phyloP scores from a whole-genome alignment of 2,329 filamentous ascomycete species.

The Epichloe scottii region DNA sequence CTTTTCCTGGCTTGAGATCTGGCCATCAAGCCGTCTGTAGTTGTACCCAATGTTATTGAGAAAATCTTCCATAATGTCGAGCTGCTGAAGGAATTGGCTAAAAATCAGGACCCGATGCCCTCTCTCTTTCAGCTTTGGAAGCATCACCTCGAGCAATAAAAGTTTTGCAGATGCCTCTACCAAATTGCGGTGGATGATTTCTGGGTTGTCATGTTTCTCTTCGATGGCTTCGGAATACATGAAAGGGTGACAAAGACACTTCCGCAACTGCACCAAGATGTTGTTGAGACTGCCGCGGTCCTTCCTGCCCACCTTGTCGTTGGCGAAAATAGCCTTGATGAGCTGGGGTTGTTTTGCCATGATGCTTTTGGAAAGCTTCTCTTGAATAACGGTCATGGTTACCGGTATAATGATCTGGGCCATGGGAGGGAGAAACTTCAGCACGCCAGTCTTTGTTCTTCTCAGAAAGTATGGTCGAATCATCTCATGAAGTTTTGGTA shows the following conservation, averaged over 20 bases:
- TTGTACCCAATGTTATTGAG: slow-evolving; percentile 59
- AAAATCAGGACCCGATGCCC: slow-evolving; percentile 91
- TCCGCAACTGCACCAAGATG: slow-evolving; percentile 87
- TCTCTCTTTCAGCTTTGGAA: slow-evolving; percentile 73
- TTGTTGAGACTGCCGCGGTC: slow-evolving; percentile 82
- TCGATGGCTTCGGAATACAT: slow-evolving; percentile 87
- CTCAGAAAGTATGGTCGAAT: slow-evolving; percentile 61
- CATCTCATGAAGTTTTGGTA: slow-evolving; percentile 67
- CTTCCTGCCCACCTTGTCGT: slow-evolving; percentile 49
- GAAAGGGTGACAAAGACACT: slow-evolving; percentile 92
- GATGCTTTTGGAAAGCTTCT: slow-evolving; percentile 89
- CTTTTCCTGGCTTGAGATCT: slow-evolving; percentile 67
- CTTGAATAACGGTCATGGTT: slow-evolving; percentile 89
- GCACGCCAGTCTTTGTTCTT: slow-evolving; percentile 79
- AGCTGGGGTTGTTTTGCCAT: slow-evolving; percentile 81
- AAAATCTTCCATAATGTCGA: slow-evolving; percentile 89
- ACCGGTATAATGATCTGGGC: slow-evolving; percentile 90
- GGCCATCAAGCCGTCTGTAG: slow-evolving; percentile 79
- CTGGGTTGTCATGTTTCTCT: slow-evolving; percentile 53
- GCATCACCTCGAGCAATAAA: slow-evolving; percentile 67
- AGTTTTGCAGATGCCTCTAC: slow-evolving; percentile 89
- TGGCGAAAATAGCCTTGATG: slow-evolving; percentile 73
- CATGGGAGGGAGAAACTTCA: slow-evolving; percentile 87
- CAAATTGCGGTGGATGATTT: slow-evolving; percentile 62
- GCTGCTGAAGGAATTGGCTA: slow-evolving; percentile 82